A percentile compares a stretch with the other conserved stretches of the same genome.
Conservation (phyloP, 2,329 filamentous ascomycete genomes). For the Didymella pomorum region DNA sequence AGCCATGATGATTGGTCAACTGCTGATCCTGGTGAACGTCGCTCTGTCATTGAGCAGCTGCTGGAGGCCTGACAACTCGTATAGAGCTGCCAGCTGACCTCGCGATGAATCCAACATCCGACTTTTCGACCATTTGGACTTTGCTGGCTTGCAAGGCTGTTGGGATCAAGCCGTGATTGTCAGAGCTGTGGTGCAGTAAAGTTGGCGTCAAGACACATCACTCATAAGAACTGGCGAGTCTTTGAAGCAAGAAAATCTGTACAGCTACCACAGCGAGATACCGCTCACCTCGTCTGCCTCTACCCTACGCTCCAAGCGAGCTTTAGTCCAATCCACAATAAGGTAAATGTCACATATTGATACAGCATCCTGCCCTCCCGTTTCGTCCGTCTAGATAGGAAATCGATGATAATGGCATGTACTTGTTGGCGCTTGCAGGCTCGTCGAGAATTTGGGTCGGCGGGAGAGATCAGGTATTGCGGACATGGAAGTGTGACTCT, state of each 20-base stretch:
- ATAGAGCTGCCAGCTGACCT: background rate
- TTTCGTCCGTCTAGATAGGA: slow-evolving; percentile 31
- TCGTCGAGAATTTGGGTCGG: slow-evolving; percentile 25
- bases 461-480: slow-evolving; percentile 23
- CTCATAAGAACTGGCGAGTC: background rate
- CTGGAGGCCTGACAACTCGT: background rate
- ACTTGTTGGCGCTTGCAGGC: slow-evolving; percentile 26
- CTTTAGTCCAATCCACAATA: slow-evolving; percentile 24
- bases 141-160: background rate
- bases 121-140: background rate
- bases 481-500: slow-evolving; percentile 23
- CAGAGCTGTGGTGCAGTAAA: background rate
- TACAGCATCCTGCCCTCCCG: slow-evolving; percentile 34
- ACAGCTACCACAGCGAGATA: slow-evolving; percentile 42
- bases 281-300: slow-evolving; percentile 27
- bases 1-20: slow-evolving; percentile 6
- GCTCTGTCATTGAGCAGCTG: background rate
- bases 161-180: background rate
- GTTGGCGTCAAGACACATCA: slow-evolving; percentile 9
- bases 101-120: no score
- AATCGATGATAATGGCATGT: slow-evolving; percentile 36
- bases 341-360: slow-evolving; percentile 38
- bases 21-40: background rate
- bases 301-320: slow-evolving; percentile 19
- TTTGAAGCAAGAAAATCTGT: slow-evolving; percentile 32